A percentile compares a stretch with the other conserved stretches of the same genome.
phyloP scores from a whole-genome alignment of 2,329 filamentous ascomycete species.

The Verticillium zaregamsianum region DNA sequence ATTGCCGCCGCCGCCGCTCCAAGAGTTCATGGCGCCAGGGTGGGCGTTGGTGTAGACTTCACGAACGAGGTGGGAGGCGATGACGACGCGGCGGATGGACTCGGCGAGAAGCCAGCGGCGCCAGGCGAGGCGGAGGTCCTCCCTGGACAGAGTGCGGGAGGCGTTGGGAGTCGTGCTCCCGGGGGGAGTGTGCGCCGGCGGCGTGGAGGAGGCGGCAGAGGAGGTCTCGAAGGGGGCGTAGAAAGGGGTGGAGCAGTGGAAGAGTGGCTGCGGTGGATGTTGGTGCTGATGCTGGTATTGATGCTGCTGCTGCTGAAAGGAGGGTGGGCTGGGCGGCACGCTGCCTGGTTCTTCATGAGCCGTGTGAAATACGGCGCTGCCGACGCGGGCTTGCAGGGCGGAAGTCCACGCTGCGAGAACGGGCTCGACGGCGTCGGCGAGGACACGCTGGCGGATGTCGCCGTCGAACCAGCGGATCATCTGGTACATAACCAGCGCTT shows the following conservation, averaged over 20 bases:
- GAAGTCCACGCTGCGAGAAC: conserved; percentile 13
- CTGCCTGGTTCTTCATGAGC: conserved; percentile 2
- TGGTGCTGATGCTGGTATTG: conserved; percentile 4
- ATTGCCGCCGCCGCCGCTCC: neutral
- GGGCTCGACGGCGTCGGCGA: conserved; percentile 15
- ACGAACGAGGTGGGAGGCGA: conserved; percentile 12
- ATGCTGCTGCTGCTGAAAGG: conserved; percentile 1
- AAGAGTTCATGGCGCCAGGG: conserved; percentile 6
- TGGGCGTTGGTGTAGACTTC: conserved; percentile 11
- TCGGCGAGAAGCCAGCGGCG: conserved; percentile 14
- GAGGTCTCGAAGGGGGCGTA: neutral
- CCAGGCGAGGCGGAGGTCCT: conserved; percentile 12
- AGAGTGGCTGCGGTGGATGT: neutral
- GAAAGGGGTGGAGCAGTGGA: neutral
- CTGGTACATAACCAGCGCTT: conserved; percentile 18
- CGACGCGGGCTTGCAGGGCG: conserved; percentile 11
- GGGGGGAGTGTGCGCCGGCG: neutral
- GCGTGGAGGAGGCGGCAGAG: neutral
- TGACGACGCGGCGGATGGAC: conserved; percentile 11
- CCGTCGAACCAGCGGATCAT: conserved; percentile 19
- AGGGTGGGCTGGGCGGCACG: neutral
- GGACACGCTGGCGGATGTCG: conserved; percentile 15
- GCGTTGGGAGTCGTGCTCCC: neutral
- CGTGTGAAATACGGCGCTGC: conserved; percentile 6
- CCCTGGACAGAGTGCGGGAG: conserved; percentile 1